Base-by-base conservation (phyloP, 108 stramenopile genomes). In the Phaeodactylum tricornutum region DNA sequence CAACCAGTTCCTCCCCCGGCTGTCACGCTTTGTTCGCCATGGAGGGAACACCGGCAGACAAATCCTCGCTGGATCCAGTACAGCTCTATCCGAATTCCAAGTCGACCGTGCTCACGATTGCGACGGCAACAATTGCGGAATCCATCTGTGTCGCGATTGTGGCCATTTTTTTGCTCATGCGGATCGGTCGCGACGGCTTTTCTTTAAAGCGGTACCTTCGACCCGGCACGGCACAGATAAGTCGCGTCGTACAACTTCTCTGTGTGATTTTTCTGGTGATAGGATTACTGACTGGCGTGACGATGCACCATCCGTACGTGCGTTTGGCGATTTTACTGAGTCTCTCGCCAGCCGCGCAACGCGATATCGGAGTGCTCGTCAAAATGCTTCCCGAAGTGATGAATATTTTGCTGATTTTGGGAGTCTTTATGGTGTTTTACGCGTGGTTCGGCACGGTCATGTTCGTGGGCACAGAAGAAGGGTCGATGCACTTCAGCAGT, bases 401-500 rank as follows among this genome's bases (percentile, higher is more conserved):
- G 0, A 48, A 55, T 25, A 61, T 77, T 47, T 24, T 78, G 15
- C 33, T 57, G 0, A 39, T 81, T 26, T 49, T 80, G 32, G 67
- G 47, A 0, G 37, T 81, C 0, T 24, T 47, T 22, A 44, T 52
- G 5, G 19, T 52, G 29, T 75, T 81, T 58, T 85, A 74, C 45
- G 74, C 67, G 2, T 80, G 77, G 79, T 68, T 82, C 44, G 87
- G 82, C 2, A 69, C 66, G 4, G 71, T 80, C 0, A 50, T 75
- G 27, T 90, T 85, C 60, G 62, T 72, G 35, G 67, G 53, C 9
- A 63, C 71, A 0, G 47, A 49, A 5, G 61, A 84, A 62, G 83
- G 78, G n/a, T 4, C 22, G 8, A 30, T n/a, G 33, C 44, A 56
- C 24, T 90, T 90, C 52, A 59, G 75, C 2, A 84, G 70, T 43